Evolutionary conservation across 495 filamentous ascomycete genomes (phyloP).

Genomic region (Trichoderma orchidacearum): DNA sequence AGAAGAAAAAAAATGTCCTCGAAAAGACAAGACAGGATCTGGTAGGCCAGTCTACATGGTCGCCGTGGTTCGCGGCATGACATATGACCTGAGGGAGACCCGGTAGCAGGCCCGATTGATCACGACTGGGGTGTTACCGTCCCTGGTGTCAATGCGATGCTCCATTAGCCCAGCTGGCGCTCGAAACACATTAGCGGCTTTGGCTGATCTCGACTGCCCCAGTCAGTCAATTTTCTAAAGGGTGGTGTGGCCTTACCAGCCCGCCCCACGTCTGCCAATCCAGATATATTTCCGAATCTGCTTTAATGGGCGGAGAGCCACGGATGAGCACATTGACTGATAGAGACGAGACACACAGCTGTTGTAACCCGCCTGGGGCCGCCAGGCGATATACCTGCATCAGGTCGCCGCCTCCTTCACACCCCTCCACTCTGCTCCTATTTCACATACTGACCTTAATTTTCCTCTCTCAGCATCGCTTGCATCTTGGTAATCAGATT

Average conservation of each 20-base stretch:
- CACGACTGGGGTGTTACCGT: background rate
- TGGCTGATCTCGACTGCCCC: background rate
- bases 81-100: background rate
- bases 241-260: slow-evolving; percentile 3
- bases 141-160: slow-evolving; percentile 3
- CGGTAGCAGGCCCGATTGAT: background rate
- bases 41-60: background rate
- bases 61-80: slow-evolving; percentile 1
- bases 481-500: background rate
- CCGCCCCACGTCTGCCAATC: background rate
- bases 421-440: background rate
- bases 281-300: slow-evolving; percentile 4
- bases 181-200: slow-evolving; percentile 6
- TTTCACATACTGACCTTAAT: background rate
- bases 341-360: background rate
- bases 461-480: background rate
- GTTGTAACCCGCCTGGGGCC: background rate
- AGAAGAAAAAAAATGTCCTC: background rate
- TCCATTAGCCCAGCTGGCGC: slow-evolving; percentile 2
- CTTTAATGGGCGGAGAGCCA: slow-evolving; percentile 3
- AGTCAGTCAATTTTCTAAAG: background rate
- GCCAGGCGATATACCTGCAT: background rate
- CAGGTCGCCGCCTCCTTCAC: background rate
- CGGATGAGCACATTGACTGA: slow-evolving; percentile 2
- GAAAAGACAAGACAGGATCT: background rate